A percentile compares a stretch with the other conserved stretches of the same genome.
These are phyloP conservation scores for Pleoardoris graminearum DNA, from an alignment of 2,329 filamentous ascomycete species.

Conservation along the genomic window DNA sequence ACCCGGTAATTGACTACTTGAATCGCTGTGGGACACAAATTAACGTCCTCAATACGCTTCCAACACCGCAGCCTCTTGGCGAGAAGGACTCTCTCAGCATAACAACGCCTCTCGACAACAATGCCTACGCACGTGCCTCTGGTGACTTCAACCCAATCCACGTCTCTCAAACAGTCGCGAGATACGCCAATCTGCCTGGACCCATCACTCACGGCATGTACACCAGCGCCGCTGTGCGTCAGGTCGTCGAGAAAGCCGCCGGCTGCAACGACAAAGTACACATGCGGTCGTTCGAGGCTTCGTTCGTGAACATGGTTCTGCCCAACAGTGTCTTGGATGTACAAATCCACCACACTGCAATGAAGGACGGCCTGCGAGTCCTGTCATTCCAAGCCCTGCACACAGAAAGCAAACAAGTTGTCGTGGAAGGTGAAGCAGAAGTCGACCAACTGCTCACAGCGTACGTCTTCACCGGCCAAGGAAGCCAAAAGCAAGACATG, in stretches of 20 bases:
- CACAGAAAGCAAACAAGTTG: slow-evolving; percentile 94
- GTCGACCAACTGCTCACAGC: slow-evolving; percentile 96
- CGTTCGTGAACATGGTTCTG: slow-evolving; percentile 96
- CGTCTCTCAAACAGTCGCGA: slow-evolving; percentile 94
- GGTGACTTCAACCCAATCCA: slow-evolving; percentile 99
- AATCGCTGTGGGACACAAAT: slow-evolving; percentile 88
- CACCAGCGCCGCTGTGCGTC: slow-evolving; percentile 93
- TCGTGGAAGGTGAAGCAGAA: slow-evolving; percentile 91
- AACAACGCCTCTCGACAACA: slow-evolving; percentile 94
- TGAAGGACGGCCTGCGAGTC: slow-evolving; percentile 98
- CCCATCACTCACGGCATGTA: slow-evolving; percentile 99
- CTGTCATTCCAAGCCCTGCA: slow-evolving; percentile 98
- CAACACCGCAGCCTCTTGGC: slow-evolving; percentile 96
- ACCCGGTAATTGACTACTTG: slow-evolving; percentile 95
- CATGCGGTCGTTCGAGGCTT: slow-evolving; percentile 95
- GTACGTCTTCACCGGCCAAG: slow-evolving; percentile 98
- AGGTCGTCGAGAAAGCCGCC: slow-evolving; percentile 96
- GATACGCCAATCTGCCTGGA: slow-evolving; percentile 91
- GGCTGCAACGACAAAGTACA: slow-evolving; percentile 98
- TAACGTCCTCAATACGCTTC: slow-evolving; percentile 94
- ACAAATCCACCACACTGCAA: slow-evolving; percentile 93
- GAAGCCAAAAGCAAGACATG: slow-evolving; percentile 99
- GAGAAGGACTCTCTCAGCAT: slow-evolving; percentile 87
- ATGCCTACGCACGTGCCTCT: slow-evolving; percentile 97
- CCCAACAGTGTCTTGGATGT: slow-evolving; percentile 95